Evolutionary conservation across 164 flowering plant species (phyloP).

Genomic region (Brasenia schreberi): DNA sequence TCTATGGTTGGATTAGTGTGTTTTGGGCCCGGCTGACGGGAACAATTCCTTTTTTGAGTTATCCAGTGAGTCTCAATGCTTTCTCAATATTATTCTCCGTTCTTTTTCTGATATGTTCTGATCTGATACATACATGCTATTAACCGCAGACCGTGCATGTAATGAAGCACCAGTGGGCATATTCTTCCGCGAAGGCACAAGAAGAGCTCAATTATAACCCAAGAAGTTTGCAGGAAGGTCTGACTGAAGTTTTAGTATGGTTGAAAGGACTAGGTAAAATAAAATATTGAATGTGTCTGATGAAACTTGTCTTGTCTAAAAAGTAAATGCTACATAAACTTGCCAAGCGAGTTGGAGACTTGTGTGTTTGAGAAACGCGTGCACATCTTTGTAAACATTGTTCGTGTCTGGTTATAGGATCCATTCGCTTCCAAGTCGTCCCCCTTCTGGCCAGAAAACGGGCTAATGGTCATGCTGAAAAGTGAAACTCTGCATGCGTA

Average conservation of each 20-base stretch:
- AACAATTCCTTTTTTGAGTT: constrained; percentile 70
- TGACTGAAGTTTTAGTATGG: constrained; percentile 70
- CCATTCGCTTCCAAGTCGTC: too few species aligned
- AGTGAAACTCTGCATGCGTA: too few species aligned
- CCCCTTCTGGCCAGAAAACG: too few species aligned
- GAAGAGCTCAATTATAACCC: constrained; percentile 64
- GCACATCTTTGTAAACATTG: too few species aligned
- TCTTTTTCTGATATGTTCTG: background rate
- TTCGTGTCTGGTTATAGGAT: too few species aligned
- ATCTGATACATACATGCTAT: background rate
- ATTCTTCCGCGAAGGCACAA: constrained; percentile 68
- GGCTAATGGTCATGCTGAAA: too few species aligned
- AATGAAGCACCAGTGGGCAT: constrained; percentile 78
- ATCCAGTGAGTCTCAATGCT: constrained; percentile 44
- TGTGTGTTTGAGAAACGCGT: too few species aligned
- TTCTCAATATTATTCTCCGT: background rate
- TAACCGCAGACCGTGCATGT: constrained; percentile 50
- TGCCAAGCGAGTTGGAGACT: too few species aligned
- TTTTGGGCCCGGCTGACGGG: constrained; percentile 52
- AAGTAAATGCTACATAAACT: too few species aligned
- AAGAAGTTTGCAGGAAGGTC: constrained; percentile 72
- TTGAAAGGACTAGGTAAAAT: constrained; percentile 60
- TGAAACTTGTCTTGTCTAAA: too few species aligned
- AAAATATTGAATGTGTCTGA: constrained; percentile 24
- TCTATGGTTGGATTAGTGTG: constrained; percentile 64